Percentiles rank a stretch among this genome's conserved stretches.
phyloP scores from a whole-genome alignment of 371 early-diverging fungal genomes.

The Umbelopsis sp. region DNA sequence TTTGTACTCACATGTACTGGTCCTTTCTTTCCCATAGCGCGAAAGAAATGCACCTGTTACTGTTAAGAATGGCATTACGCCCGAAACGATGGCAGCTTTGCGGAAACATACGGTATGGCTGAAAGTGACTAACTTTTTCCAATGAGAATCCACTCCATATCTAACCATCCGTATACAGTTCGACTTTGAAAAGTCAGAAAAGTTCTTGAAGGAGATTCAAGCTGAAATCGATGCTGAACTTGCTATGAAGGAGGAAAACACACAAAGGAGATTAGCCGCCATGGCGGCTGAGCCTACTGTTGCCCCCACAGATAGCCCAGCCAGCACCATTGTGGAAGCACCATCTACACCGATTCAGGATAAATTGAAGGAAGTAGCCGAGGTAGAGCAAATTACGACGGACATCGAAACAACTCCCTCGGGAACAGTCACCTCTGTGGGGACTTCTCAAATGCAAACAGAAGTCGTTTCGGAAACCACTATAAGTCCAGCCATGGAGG shows the following conservation, averaged over 20 bases:
- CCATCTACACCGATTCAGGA: background rate
- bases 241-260: conserved; percentile 30
- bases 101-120: conserved; percentile 37
- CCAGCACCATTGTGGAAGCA: conserved; percentile 5
- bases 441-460: background rate
- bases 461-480: background rate
- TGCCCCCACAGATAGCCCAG: conserved; percentile 6
- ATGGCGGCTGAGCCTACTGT: conserved; percentile 22
- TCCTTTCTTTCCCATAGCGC: conserved; percentile 20
- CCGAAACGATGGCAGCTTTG: conserved; percentile 54
- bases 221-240: conserved; percentile 40
- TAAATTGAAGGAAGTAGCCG: conserved; percentile 22
- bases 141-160: background rate
- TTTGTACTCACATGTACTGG: background rate
- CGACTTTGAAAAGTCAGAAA: conserved; percentile 49
- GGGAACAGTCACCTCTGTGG: conserved; percentile 1
- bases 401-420: conserved; percentile 21
- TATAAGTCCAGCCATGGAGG: conserved; percentile 12
- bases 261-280: conserved; percentile 27
- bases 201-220: conserved; percentile 41
- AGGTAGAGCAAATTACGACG: conserved; percentile 22
- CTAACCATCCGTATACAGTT: conserved; percentile 31
- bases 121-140: too few species aligned
- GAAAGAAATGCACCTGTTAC: conserved; percentile 35
- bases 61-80: conserved; percentile 43